Evolutionary conservation across 768 basidiomycete genomes (phyloP).

Genomic region (Mycena venus): DNA sequence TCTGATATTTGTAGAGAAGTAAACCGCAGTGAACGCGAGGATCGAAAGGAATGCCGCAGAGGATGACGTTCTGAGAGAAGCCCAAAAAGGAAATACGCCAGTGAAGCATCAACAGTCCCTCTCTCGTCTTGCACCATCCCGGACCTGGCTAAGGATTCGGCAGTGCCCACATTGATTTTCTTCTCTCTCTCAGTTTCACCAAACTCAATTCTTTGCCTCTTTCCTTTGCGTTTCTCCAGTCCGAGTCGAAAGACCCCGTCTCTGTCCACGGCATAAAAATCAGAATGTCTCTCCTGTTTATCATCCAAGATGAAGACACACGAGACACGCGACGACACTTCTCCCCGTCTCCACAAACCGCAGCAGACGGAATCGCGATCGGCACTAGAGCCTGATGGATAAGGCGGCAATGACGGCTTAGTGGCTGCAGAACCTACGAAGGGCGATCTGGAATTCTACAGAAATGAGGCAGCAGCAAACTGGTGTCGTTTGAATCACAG

Average conservation of each 20-base stretch:
- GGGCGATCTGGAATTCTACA: constrained; percentile 56
- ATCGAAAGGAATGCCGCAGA: no score
- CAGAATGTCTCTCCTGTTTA: constrained; percentile 39
- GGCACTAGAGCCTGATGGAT: constrained; percentile 33
- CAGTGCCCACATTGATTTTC: no score
- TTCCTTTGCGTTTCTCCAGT: no score
- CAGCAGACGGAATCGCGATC: constrained; percentile 42
- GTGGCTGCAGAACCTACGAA: constrained; percentile 23
- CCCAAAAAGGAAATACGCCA: no score
- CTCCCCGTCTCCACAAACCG: constrained; percentile 27
- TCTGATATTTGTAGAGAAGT: no score
- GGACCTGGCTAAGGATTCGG: no score
- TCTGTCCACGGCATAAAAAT: background rate
- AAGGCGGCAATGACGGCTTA: constrained; percentile 7
- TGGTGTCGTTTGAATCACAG: constrained; percentile 59
- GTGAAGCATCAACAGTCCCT: no score
- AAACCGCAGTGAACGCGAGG: no score
- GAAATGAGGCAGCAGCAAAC: constrained; percentile 50
- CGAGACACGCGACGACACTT: constrained; percentile 37
- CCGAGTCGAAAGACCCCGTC: constrained; percentile 14
- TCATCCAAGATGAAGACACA: constrained; percentile 48
- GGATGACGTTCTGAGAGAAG: no score
- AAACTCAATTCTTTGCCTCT: constrained; percentile 19
- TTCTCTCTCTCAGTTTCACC: no score
- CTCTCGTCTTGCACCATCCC: no score